Conservation (phyloP, 2,329 filamentous ascomycete genomes). For the Diaporthe nobilis region DNA sequence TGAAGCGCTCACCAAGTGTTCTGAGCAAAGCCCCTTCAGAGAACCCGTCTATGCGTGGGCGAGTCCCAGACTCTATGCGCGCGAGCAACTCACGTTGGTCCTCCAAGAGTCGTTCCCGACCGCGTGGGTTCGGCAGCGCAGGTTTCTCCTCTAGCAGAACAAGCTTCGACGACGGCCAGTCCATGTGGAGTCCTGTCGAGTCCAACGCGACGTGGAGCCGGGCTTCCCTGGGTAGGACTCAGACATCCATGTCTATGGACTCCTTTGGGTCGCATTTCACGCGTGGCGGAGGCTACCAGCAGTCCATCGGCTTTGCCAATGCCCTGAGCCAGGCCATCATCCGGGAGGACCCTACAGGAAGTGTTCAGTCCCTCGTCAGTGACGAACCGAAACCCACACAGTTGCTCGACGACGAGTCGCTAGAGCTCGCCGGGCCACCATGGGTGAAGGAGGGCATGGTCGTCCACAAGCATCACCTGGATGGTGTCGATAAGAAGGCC, state of each 20-base stretch:
- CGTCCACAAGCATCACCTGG: constrained; percentile 96
- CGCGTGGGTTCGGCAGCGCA: constrained; percentile 80
- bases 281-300: constrained; percentile 85
- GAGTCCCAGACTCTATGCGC: constrained; percentile 72
- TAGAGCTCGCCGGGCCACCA: constrained; percentile 93
- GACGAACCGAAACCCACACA: constrained; percentile 73
- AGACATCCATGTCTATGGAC: constrained; percentile 92
- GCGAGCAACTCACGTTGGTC: constrained; percentile 78
- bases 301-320: constrained; percentile 97
- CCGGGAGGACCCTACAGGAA: constrained; percentile 78
- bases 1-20: constrained; percentile 90
- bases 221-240: constrained; percentile 90
- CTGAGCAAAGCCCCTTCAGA: constrained; percentile 95
- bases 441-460: constrained; percentile 98
- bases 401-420: constrained; percentile 90
- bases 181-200: constrained; percentile 86
- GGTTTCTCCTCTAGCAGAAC: constrained; percentile 92
- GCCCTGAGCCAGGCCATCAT: constrained; percentile 97
- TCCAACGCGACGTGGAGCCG: constrained; percentile 98
- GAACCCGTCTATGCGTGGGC: constrained; percentile 78
- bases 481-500: constrained; percentile 89
- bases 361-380: constrained; percentile 66
- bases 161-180: constrained; percentile 91
- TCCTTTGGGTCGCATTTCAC: constrained; percentile 85
- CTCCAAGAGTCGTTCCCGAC: constrained; percentile 87